Evolutionary conservation across 225 moss, liverwort and hornwort species (phyloP).

Genomic region (Straminergon stramineum): DNA sequence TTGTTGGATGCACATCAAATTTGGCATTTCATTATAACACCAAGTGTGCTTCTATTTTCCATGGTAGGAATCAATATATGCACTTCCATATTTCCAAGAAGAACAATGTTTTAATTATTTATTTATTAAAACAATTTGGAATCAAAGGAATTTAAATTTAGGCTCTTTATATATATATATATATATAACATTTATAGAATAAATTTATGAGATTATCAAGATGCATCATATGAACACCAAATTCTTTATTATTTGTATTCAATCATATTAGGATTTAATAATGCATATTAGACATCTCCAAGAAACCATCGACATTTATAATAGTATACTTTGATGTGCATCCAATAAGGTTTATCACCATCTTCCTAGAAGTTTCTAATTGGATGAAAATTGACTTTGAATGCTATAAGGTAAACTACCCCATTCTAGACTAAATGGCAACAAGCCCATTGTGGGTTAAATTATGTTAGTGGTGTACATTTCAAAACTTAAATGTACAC

Average conservation of each 20-base stretch:
- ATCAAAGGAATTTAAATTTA: neutral
- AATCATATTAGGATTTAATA: neutral
- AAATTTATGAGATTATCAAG: neutral
- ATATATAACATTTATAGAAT: neutral
- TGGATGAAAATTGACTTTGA: neutral
- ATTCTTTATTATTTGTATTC: too few relatives aligned
- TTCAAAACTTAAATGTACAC: too few relatives aligned
- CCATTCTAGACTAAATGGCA: too few relatives aligned
- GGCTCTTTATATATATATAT: neutral
- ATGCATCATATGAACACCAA: too few relatives aligned
- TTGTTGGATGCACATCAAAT: rapidly evolving
- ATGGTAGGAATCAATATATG: neutral
- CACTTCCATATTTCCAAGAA: neutral
- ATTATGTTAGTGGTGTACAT: too few relatives aligned
- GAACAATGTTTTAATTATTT: too few relatives aligned
- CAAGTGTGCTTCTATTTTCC: too few relatives aligned
- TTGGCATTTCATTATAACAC: neutral
- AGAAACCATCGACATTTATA: neutral
- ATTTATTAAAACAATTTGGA: neutral
- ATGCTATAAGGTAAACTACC: neutral
- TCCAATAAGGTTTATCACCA: neutral
- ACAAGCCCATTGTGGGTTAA: too few relatives aligned
- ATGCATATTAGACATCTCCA: too few relatives aligned
- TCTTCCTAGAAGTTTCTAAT: neutral
- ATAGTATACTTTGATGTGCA: neutral